phyloP scores from a whole-genome alignment of 2,329 filamentous ascomycete species.

The Xylaria sp. region DNA sequence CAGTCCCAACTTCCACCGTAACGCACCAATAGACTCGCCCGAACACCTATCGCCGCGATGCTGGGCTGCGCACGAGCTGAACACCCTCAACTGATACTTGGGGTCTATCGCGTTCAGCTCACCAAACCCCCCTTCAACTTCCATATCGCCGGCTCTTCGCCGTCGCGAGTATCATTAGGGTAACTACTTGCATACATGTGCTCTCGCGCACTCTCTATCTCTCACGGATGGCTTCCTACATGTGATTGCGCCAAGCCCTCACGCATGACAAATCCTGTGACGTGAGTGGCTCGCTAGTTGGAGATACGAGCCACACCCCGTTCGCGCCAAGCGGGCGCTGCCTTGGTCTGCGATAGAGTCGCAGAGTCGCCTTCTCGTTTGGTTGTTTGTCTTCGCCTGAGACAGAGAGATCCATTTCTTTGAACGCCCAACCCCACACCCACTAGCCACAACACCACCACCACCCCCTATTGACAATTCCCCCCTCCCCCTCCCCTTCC shows the following conservation, averaged over 20 bases:
- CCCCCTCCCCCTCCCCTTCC: background rate
- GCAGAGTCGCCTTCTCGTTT: slow-evolving; percentile 21
- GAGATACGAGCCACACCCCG: slow-evolving; percentile 30
- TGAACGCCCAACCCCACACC: slow-evolving; percentile 13
- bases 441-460: slow-evolving; percentile 24
- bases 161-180: slow-evolving; percentile 16
- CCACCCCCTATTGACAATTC: background rate
- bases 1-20: background rate
- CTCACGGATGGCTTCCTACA: slow-evolving; percentile 15
- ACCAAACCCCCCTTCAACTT: slow-evolving; percentile 19
- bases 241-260: slow-evolving; percentile 27
- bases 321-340: slow-evolving; percentile 20
- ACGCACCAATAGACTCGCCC: background rate
- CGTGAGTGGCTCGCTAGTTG: slow-evolving; percentile 12
- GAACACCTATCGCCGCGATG: background rate
- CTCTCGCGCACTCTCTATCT: no score
- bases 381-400: slow-evolving; percentile 11
- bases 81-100: slow-evolving; percentile 13
- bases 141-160: slow-evolving; percentile 7
- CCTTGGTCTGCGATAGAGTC: slow-evolving; percentile 10
- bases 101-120: slow-evolving; percentile 18
- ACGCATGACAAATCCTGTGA: slow-evolving; percentile 26
- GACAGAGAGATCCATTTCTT: no score
- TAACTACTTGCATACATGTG: no score
- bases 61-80: background rate